Conservation (phyloP, 2,329 filamentous ascomycete species). For the Stagonosporopsis vannaccii region DNA sequence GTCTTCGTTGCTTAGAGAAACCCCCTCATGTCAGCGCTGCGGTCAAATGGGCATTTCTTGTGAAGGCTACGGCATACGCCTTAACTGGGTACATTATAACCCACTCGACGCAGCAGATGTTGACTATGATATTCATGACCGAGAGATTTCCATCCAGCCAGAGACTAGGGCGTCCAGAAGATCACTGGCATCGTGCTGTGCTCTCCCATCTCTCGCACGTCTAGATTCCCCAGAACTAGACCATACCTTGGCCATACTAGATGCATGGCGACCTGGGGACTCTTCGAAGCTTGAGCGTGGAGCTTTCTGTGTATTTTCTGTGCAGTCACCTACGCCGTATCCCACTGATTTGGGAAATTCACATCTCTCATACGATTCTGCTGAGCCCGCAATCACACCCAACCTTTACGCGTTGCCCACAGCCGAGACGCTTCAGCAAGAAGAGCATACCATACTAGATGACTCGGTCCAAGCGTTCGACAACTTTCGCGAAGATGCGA, state of each 20-base stretch:
- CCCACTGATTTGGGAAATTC: neutral
- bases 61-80: constrained; percentile 20
- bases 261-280: constrained; percentile 11
- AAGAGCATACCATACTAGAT: neutral
- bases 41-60: constrained; percentile 10
- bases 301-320: constrained; percentile 15
- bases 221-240: constrained; percentile 12
- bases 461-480: neutral
- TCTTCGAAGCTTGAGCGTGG: constrained; percentile 6
- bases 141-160: neutral
- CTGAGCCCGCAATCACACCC: neutral
- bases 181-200: neutral
- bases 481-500: neutral
- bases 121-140: neutral
- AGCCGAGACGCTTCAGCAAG: neutral
- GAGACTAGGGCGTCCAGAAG: constrained; percentile 7
- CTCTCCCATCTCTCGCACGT: neutral
- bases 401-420: neutral
- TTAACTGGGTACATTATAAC: constrained; percentile 18
- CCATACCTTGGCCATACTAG: constrained; percentile 3
- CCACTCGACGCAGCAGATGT: constrained; percentile 5
- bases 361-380: neutral
- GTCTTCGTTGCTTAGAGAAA: neutral
- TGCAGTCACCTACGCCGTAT: neutral
- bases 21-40: constrained; percentile 16